Evolutionary conservation across 2,329 filamentous ascomycete genomes (phyloP), one percentile per base, ranked within the genome.

Genomic region (Trichoderma endophyticum): DNA sequence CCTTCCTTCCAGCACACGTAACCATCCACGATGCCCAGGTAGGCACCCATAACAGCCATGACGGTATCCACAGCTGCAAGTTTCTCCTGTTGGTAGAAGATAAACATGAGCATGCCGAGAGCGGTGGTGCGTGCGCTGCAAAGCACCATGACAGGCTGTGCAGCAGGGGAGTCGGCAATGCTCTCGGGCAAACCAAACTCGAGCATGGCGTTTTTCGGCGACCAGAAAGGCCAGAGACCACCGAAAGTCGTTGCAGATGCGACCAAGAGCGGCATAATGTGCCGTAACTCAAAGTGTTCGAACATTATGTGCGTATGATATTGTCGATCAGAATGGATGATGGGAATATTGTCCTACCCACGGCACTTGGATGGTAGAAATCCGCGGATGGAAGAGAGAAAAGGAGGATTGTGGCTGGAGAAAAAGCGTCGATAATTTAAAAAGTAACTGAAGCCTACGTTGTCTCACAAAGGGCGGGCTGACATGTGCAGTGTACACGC

Each of bases 1-100:
- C 51, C 56, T 57, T 73, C 71, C 32, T 73, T 72, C 73, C 73
- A 73, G 71, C 71, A 72, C 14, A 73, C 66, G 15, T 65, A 70
- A 11, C 65, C 59, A 21, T 73, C 73, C 30, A 71, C 73, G 18
- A 73, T 32, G 15, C 73, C 73, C 9, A 72, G 64, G 28, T 71
- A 73, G 21, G 59, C 66, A 12, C 73, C 71, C 48, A 72, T 72
- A 12, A 73, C 71, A 6, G 71, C 39, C 61, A 73, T 57, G 15
- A 72, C 48, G n/a, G 62, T 65, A 48, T 73, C 73, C 64, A 73
- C 48, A 7, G 61, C 57, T 3, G 70, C 64, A 14, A 72, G 12
- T 18, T 57, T 63, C 6, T 48, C 43, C 54, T 71, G 71, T 24
- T 65, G 65, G 66, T 72, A 73, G 34, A 73, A 73, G 21, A 69